phyloP scores from a whole-genome alignment of 163 green algal species.

The Scenedesmus sp. region DNA sequence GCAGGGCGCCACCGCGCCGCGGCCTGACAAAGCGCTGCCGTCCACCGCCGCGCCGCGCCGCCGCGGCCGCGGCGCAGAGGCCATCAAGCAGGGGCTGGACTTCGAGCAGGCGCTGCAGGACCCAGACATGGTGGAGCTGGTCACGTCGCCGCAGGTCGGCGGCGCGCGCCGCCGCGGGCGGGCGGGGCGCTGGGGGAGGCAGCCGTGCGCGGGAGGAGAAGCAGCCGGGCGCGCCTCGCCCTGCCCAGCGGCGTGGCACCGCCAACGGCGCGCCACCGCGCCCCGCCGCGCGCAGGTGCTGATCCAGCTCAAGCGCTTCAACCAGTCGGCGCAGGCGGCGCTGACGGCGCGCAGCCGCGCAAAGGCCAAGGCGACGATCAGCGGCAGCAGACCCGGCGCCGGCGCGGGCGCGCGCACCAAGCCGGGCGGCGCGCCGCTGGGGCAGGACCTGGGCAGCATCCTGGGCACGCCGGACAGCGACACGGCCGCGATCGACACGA shows the following conservation, averaged over 20 bases:
- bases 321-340: slow-evolving; percentile 37
- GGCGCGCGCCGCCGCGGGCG: too few species aligned
- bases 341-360: slow-evolving; percentile 2
- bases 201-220: too few species aligned
- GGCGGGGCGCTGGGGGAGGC: too few species aligned
- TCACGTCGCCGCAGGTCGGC: slow-evolving; percentile 63
- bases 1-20: too few species aligned
- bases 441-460: slow-evolving; percentile 50
- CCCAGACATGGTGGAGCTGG: slow-evolving; percentile 54
- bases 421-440: background rate
- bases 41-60: too few species aligned
- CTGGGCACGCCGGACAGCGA: slow-evolving; percentile 51
- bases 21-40: too few species aligned
- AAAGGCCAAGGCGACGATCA: background rate
- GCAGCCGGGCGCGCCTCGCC: too few species aligned
- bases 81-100: slow-evolving; percentile 66
- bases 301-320: slow-evolving; percentile 75
- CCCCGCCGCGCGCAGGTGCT: slow-evolving; percentile 61
- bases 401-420: slow-evolving; percentile 3
- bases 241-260: too few species aligned
- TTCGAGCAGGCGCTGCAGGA: slow-evolving; percentile 62
- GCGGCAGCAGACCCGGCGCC: slow-evolving; percentile 37
- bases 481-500: slow-evolving; percentile 46
- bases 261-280: too few species aligned
- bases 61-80: slow-evolving; percentile 54